phyloP scores from a whole-genome alignment of 768 basidiomycete genomes.

The Trametes sanguinea region DNA sequence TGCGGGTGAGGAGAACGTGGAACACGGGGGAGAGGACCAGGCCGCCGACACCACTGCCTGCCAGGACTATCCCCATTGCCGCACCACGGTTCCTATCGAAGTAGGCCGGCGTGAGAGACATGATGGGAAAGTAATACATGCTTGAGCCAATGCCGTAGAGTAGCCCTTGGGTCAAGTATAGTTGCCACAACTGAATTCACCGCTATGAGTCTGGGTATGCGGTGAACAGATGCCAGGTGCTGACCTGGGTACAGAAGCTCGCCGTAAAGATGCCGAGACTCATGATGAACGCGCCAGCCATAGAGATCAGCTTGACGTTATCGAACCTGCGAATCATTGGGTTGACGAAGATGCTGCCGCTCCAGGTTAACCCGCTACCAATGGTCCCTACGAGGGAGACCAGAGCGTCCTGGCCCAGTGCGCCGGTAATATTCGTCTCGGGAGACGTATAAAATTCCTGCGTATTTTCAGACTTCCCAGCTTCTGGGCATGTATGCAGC shows the following conservation, averaged over 20 bases:
- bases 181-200: slow-evolving; percentile 42
- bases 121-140: slow-evolving; percentile 47
- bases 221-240: background rate
- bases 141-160: slow-evolving; percentile 47
- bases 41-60: slow-evolving; percentile 46
- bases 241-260: slow-evolving; percentile 41
- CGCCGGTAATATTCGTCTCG: slow-evolving; percentile 37
- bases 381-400: slow-evolving; percentile 46
- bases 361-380: slow-evolving; percentile 48
- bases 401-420: slow-evolving; percentile 41
- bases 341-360: slow-evolving; percentile 47
- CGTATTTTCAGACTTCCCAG: background rate
- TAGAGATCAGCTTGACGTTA: slow-evolving; percentile 38
- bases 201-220: background rate
- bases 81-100: slow-evolving; percentile 49
- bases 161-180: slow-evolving; percentile 44
- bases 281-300: slow-evolving; percentile 42
- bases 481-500: background rate
- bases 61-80: slow-evolving; percentile 46
- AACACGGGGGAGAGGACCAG: slow-evolving; percentile 45
- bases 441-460: slow-evolving; percentile 48
- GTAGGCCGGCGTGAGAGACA: slow-evolving; percentile 43
- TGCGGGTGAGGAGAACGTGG: slow-evolving; percentile 37
- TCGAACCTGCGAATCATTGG: slow-evolving; percentile 39
- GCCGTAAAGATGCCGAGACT: slow-evolving; percentile 44